Conservation (phyloP, 164 flowering plant genomes). For the Stephania yunnanensis region DNA sequence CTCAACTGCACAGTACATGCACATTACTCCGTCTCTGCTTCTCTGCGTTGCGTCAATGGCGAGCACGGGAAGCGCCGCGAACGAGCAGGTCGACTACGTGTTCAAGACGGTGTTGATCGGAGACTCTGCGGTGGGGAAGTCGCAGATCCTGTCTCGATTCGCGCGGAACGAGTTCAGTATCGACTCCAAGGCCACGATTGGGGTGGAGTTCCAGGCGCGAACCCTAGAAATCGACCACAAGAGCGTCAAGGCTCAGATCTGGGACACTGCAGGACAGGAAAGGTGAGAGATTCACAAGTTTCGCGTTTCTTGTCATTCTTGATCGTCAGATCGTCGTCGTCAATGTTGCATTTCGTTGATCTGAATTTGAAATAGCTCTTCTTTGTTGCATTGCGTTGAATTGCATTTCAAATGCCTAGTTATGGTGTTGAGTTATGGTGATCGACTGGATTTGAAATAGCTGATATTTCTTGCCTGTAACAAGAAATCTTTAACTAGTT, state of each 20-base stretch:
- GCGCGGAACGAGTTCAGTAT: slow-evolving; percentile 73
- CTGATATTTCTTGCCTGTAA: too few relatives aligned
- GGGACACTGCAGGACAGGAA: slow-evolving; percentile 95
- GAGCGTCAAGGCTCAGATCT: slow-evolving; percentile 89
- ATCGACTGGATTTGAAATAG: too few relatives aligned
- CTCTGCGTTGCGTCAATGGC: slow-evolving; percentile 24
- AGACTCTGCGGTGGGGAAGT: slow-evolving; percentile 85
- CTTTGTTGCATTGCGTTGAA: too few relatives aligned
- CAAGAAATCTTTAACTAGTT: too few relatives aligned
- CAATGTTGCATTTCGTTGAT: too few relatives aligned
- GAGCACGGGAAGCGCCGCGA: slow-evolving; percentile 28
- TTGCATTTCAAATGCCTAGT: too few relatives aligned
- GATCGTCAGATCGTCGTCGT: too few relatives aligned
- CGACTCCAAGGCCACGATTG: slow-evolving; percentile 79
- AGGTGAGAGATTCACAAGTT: slow-evolving; percentile 28
- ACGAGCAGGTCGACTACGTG: slow-evolving; percentile 76
- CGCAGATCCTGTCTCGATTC: slow-evolving; percentile 72
- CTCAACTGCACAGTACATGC: neutral
- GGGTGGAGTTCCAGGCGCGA: slow-evolving; percentile 77
- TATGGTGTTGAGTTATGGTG: too few relatives aligned
- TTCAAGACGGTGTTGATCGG: slow-evolving; percentile 81
- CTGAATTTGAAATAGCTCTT: too few relatives aligned
- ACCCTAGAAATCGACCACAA: slow-evolving; percentile 65
- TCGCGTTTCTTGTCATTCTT: neutral
- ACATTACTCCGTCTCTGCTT: neutral